A percentile compares a stretch with the other conserved stretches of the same genome.
Evolutionary conservation across 805 yeast genomes (phyloP).

Genomic region (Starmerella scarabaei): DNA sequence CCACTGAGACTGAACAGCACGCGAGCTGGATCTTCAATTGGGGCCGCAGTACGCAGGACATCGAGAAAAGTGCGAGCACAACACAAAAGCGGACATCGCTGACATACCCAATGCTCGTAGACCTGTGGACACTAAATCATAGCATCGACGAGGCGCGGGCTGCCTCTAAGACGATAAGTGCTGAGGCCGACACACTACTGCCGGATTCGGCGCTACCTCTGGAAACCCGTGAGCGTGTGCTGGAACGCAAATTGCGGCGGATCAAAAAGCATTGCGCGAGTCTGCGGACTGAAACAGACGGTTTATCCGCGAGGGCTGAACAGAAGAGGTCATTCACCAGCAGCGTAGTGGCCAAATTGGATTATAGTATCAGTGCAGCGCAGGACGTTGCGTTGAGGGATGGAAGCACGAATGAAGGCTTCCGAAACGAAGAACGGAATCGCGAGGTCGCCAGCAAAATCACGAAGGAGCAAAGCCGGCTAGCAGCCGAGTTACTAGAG

Average conservation of each 20-base stretch:
- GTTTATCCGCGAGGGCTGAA: not conserved
- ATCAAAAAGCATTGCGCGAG: not conserved
- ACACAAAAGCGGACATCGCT: constrained; percentile 6
- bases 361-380: not conserved
- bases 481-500: constrained; percentile 22
- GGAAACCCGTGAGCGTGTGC: constrained; percentile 6
- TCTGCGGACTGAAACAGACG: not conserved
- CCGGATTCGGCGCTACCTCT: constrained; percentile 5
- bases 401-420: too few relatives aligned
- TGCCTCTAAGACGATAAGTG: constrained; percentile 14
- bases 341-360: not conserved
- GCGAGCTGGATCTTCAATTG: not conserved
- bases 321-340: not conserved
- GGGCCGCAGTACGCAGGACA: not conserved
- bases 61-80: not conserved
- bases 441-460: constrained; percentile 1
- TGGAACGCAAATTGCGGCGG: constrained; percentile 7
- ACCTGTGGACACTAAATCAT: constrained; percentile 23
- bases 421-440: too few relatives aligned
- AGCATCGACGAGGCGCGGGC: constrained; percentile 23
- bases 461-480: constrained; percentile 20
- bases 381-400: too few relatives aligned
- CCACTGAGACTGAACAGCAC: too few relatives aligned
- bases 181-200: constrained; percentile 16
- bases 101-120: constrained; percentile 23